Conservation (phyloP, 331 rosid species). For the Pyrus hybrid region DNA sequence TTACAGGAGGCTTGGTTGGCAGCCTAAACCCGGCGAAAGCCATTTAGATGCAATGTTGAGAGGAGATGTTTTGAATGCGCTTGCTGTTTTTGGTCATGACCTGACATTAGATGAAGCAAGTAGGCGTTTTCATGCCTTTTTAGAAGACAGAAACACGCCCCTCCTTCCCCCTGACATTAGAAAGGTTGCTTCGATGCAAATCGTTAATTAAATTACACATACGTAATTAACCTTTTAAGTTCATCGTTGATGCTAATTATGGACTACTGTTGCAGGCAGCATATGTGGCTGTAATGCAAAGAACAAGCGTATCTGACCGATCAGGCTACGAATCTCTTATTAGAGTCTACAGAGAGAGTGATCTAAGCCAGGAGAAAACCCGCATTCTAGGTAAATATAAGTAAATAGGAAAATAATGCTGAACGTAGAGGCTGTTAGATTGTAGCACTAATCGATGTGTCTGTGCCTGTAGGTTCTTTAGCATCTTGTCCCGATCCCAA, state of each 20-base stretch:
- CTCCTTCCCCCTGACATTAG: slow-evolving; percentile 88
- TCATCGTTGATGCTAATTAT: slow-evolving; percentile 18
- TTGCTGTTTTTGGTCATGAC: slow-evolving; percentile 65
- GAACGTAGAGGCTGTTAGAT: not conserved
- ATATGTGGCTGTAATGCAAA: slow-evolving; percentile 72
- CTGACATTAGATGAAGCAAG: slow-evolving; percentile 72
- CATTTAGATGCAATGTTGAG: slow-evolving; percentile 93
- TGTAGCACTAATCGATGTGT: not conserved
- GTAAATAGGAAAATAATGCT: slow-evolving; percentile 1
- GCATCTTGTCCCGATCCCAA: slow-evolving; percentile 42
- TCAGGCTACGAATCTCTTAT: slow-evolving; percentile 64
- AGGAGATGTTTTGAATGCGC: slow-evolving; percentile 82
- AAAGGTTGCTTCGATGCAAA: slow-evolving; percentile 41
- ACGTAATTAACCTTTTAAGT: not conserved
- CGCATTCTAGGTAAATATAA: slow-evolving; percentile 61
- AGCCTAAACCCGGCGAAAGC: slow-evolving; percentile 69
- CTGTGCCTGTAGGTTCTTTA: slow-evolving; percentile 34
- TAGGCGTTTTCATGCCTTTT: slow-evolving; percentile 64
- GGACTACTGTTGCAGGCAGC: slow-evolving; percentile 53
- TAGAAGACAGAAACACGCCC: slow-evolving; percentile 65
- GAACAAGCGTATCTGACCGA: slow-evolving; percentile 43
- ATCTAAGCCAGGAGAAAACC: slow-evolving; percentile 81
- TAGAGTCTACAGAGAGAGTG: slow-evolving; percentile 74
- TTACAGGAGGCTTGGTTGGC: slow-evolving; percentile 94
- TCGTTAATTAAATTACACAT: slow-evolving; percentile 1